Base-by-base conservation (phyloP, 2,329 filamentous ascomycete genomes). In the Fusarium sp. region DNA sequence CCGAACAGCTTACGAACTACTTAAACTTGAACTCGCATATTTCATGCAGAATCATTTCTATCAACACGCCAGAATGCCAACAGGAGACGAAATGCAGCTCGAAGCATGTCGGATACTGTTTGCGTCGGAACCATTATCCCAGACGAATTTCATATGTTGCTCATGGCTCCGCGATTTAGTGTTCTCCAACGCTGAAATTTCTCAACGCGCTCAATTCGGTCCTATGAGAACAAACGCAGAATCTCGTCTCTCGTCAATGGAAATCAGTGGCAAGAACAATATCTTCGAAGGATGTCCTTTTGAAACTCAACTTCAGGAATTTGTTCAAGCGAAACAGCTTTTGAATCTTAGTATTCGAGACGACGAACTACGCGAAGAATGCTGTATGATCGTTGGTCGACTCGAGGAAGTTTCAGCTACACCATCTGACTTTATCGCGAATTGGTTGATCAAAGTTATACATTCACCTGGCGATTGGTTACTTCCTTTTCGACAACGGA, bases 211-310 rank as follows among this genome's bases (percentile, higher is more conserved):
- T 1, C 74, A 72, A 11, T 69, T 78, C 9, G 69, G 70, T 5
- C 75, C 76, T 0, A 60, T 78, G 52, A 34, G 76, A 9, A 71
- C 75, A 0, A 51, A 71, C 2, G 60, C 68, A 1, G 76, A 78
- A 47, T 62, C 70, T 6, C 70, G 76, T 2, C 55, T 78, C 1
- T 65, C 61, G 0, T 62, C 69, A 0, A 56, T 77, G 11, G 67
- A 64, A 18, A 77, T 78, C 5, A 78, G 74, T 2, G 77, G 76
- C 0, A 77, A 78, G 51, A 59, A 74, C 0, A 72, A 71, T 5
- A 71, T 78, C 0, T 79, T 79, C 8, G 75, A 78, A 6, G 55
- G 58, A 0, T 79, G 77, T 52, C 67, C 71, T 3, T 73, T 79
- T 1, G 77, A 79, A 48, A 58, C 41, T 2, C 72, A 75, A 18